Conservation (phyloP, 1,284 basidiomycete species). For the Ceratobasidium sp. region DNA sequence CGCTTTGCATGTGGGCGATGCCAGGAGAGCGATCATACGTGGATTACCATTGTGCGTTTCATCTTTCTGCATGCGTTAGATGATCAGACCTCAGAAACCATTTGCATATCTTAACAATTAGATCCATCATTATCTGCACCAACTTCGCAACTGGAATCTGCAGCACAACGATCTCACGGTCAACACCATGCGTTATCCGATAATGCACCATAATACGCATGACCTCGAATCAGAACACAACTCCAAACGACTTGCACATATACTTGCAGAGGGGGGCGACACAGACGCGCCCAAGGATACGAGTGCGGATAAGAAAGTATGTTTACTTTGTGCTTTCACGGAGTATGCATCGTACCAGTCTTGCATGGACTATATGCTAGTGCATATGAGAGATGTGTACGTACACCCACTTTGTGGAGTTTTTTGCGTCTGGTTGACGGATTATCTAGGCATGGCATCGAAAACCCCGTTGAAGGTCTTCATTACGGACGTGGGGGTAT, state of each 20-base stretch:
- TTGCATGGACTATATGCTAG: background rate
- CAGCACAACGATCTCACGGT: background rate
- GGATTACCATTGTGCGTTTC: background rate
- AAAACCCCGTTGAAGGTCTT: background rate
- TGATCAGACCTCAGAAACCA: background rate
- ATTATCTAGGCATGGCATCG: constrained; percentile 2
- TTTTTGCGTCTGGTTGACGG: background rate
- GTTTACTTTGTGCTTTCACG: background rate
- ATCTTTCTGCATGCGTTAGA: background rate
- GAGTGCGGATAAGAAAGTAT: background rate
- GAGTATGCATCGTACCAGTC: background rate
- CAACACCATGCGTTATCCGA: background rate
- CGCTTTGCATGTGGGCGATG: constrained; percentile 11
- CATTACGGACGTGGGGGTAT: background rate
- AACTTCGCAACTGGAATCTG: background rate
- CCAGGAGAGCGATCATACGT: background rate
- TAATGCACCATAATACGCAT: background rate
- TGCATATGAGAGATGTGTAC: constrained; percentile 1
- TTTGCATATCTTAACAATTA: background rate
- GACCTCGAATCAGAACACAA: background rate
- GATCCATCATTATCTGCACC: background rate
- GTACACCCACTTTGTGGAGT: background rate
- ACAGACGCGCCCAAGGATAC: background rate
- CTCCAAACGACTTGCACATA: constrained; percentile 3
- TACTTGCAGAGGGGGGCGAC: background rate